These are phyloP conservation scores for Phytophthora pseudosyringae DNA, from an alignment of 352 stramenopile genomes.

Conservation along the genomic window DNA sequence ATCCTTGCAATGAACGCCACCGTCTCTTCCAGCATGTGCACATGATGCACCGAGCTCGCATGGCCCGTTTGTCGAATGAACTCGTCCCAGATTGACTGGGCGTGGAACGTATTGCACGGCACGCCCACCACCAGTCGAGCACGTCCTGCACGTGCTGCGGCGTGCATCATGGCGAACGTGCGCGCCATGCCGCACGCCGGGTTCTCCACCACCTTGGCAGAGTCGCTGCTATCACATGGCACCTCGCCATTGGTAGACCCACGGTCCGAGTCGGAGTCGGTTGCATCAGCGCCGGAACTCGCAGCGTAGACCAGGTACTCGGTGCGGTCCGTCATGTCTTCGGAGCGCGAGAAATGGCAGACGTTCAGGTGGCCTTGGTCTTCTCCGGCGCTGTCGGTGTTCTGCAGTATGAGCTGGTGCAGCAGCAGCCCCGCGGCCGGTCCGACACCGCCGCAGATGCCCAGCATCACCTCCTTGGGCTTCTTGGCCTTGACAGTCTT, in stretches of 20 bases:
- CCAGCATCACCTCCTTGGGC: slow-evolving; percentile 59
- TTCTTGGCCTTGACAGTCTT: slow-evolving; percentile 22
- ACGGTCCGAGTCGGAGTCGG: slow-evolving; percentile 31
- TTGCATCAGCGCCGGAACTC: slow-evolving; percentile 9
- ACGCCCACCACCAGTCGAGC: slow-evolving; percentile 64
- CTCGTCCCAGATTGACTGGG: slow-evolving; percentile 71
- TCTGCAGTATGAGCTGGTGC: slow-evolving; percentile 74
- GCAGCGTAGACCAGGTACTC: slow-evolving; percentile 54
- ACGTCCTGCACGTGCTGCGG: slow-evolving; percentile 38
- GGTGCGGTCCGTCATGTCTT: slow-evolving; percentile 80
- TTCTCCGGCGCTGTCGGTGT: slow-evolving; percentile 66
- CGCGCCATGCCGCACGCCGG: slow-evolving; percentile 74
- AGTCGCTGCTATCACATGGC: not conserved
- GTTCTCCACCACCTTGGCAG: slow-evolving; percentile 54
- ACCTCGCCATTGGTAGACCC: slow-evolving; percentile 1
- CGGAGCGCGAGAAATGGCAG: slow-evolving; percentile 74
- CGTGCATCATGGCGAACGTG: slow-evolving; percentile 77
- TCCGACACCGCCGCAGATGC: slow-evolving; percentile 77
- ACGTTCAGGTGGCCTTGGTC: slow-evolving; percentile 77
- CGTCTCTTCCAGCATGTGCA: slow-evolving; percentile 81
- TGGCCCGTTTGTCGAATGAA: slow-evolving; percentile 55
- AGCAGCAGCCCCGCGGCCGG: slow-evolving; percentile 73
- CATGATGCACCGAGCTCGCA: slow-evolving; percentile 35
- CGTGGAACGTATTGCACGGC: slow-evolving; percentile 83
- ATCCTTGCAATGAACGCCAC: slow-evolving; percentile 59